A percentile compares a stretch with the other conserved stretches of the same genome.
phyloP scores from a whole-genome alignment of 73 alveolate genomes.

The Uronychia binucleata region DNA sequence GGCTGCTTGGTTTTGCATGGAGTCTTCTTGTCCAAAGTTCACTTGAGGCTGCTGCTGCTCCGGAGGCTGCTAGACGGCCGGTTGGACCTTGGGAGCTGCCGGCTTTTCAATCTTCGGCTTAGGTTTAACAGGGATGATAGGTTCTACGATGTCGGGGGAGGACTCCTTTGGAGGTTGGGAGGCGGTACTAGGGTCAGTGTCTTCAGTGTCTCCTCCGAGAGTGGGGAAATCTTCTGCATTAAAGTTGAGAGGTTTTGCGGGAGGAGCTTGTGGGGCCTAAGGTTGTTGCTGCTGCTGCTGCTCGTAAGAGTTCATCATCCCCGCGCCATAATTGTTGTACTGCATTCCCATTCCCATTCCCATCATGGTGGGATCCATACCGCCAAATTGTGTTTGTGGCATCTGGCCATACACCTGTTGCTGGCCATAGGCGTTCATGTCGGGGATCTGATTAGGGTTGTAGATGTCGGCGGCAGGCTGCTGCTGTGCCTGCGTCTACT shows the following conservation, averaged over 20 bases:
- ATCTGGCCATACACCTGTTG: background rate
- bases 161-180: background rate
- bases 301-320: background rate
- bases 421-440: background rate
- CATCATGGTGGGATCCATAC: background rate
- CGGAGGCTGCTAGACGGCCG: too few relatives aligned
- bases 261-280: background rate
- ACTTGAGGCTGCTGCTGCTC: too few relatives aligned
- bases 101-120: background rate
- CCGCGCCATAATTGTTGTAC: background rate
- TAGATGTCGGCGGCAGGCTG: background rate
- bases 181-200: background rate
- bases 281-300: background rate
- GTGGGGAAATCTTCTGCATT: background rate
- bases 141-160: background rate
- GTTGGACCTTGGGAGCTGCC: background rate
- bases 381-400: background rate
- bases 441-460: background rate
- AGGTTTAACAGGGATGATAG: background rate
- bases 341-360: constrained; percentile 1
- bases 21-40: too few relatives aligned
- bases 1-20: background rate
- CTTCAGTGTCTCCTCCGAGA: background rate
- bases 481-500: background rate
- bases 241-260: background rate